These are phyloP conservation scores for Hypocrella siamensis DNA, from an alignment of 2,329 filamentous ascomycete genomes.

Conservation along the genomic window DNA sequence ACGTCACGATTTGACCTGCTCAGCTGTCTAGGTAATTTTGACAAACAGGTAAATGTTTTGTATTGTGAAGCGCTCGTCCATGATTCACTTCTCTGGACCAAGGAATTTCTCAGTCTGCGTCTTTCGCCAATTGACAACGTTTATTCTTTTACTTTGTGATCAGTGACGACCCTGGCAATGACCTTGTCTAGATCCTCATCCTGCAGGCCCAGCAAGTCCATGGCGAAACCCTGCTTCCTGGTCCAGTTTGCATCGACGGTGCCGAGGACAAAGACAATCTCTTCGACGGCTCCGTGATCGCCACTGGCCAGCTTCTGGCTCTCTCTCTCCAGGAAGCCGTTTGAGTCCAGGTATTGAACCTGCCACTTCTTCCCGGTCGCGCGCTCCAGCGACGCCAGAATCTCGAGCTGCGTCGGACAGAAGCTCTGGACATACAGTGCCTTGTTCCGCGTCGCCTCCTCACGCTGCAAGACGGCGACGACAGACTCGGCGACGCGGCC, in stretches of 20 bases:
- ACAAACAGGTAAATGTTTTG: too few relatives aligned
- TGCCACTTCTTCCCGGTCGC: conserved; percentile 26
- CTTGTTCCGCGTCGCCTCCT: conserved; percentile 34
- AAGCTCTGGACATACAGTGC: conserved; percentile 30
- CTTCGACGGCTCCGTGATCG: conserved; percentile 22
- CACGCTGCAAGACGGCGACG: conserved; percentile 30
- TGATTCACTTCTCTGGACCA: too few relatives aligned
- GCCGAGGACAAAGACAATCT: conserved; percentile 33
- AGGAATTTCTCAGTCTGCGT: too few relatives aligned
- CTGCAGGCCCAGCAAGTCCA: conserved; percentile 28
- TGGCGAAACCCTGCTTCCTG: conserved; percentile 25
- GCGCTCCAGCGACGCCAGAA: conserved; percentile 33
- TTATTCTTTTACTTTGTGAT: conserved; percentile 4
- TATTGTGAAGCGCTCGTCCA: too few relatives aligned
- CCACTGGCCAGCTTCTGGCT: conserved; percentile 21
- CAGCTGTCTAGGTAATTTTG: too few relatives aligned
- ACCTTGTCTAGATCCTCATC: conserved; percentile 29
- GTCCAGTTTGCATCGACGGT: conserved; percentile 33
- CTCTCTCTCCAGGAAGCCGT: conserved; percentile 21
- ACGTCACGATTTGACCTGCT: too few relatives aligned
- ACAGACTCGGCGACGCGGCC: conserved; percentile 31
- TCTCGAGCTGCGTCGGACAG: conserved; percentile 28
- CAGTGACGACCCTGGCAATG: conserved; percentile 18
- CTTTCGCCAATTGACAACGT: too few relatives aligned
- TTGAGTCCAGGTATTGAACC: conserved; percentile 17